Percentiles rank a stretch among this genome's conserved stretches.
Evolutionary conservation across 768 basidiomycete genomes (phyloP).

Genomic region (Favolaschia claudopus): DNA sequence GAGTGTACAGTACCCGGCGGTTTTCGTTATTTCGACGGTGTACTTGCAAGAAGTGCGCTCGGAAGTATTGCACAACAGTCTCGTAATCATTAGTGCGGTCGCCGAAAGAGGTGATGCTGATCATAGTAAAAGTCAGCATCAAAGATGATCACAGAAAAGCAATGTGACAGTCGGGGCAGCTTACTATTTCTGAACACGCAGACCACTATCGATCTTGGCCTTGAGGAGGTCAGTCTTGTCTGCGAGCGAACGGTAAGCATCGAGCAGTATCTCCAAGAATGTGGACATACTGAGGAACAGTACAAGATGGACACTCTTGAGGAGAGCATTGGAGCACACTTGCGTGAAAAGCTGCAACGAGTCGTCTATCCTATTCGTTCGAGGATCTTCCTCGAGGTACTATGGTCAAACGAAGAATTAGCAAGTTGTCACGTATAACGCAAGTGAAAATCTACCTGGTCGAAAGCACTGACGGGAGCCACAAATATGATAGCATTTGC

Average conservation of each 20-base stretch:
- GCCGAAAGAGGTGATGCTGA: conserved; percentile 82
- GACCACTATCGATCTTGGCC: conserved; percentile 73
- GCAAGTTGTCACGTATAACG: too few species aligned
- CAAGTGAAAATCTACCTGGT: conserved; percentile 57
- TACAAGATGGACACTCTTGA: conserved; percentile 72
- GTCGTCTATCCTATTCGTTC: conserved; percentile 87
- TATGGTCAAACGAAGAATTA: too few species aligned
- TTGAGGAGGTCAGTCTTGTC: conserved; percentile 83
- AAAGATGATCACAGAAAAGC: conserved; percentile 14
- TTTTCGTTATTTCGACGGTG: conserved; percentile 83
- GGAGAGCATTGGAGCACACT: conserved; percentile 81
- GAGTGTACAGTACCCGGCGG: conserved; percentile 80
- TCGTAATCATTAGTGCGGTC: conserved; percentile 85
- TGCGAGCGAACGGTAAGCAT: conserved; percentile 33
- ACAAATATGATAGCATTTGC: conserved; percentile 85
- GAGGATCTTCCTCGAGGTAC: conserved; percentile 89
- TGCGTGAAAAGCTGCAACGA: conserved; percentile 88
- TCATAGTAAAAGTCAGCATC: conserved; percentile 3
- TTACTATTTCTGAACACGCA: conserved; percentile 83
- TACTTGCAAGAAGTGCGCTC: conserved; percentile 85
- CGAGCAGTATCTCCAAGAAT: neutral
- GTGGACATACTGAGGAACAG: conserved; percentile 61
- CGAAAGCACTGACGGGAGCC: conserved; percentile 81
- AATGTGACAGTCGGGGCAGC: conserved; percentile 31
- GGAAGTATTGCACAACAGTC: conserved; percentile 85